Evolutionary conservation across 148 eudicot genomes (phyloP).

Genomic region (Persicaria tinctoria): DNA sequence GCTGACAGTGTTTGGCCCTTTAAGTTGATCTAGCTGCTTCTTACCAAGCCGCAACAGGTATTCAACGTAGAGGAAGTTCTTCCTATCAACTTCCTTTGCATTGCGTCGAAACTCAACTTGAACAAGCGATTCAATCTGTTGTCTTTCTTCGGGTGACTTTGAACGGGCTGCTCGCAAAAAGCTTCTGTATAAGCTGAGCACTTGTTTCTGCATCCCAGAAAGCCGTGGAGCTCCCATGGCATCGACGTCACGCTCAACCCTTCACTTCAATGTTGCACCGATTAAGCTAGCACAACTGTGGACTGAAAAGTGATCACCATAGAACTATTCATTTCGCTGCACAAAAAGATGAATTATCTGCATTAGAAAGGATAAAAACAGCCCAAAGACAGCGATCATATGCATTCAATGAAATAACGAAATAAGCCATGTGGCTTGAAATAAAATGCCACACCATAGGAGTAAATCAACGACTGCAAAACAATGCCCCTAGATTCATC

Average conservation of each 20-base stretch:
- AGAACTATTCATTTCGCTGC: neutral
- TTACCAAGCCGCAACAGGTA: slow-evolving; percentile 76
- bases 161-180: slow-evolving; percentile 75
- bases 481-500: too few relatives aligned
- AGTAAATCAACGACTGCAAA: too few relatives aligned
- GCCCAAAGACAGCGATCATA: too few relatives aligned
- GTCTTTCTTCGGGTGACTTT: slow-evolving; percentile 62
- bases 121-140: slow-evolving; percentile 48
- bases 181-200: slow-evolving; percentile 68
- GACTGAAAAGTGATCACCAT: neutral
- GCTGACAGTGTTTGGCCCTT: slow-evolving; percentile 59
- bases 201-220: slow-evolving; percentile 93
- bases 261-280: neutral
- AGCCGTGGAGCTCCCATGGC: slow-evolving; percentile 45
- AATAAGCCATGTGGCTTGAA: too few relatives aligned
- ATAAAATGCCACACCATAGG: too few relatives aligned
- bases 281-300: neutral
- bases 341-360: neutral
- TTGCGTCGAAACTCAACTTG: slow-evolving; percentile 71
- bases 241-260: neutral
- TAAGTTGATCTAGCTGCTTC: slow-evolving; percentile 83
- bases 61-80: slow-evolving; percentile 73
- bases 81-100: slow-evolving; percentile 64
- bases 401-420: too few relatives aligned
- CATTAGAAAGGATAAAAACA: neutral